These are phyloP conservation scores for Hygrophila difformis DNA, from an alignment of 257 asterid genomes.

Conservation along the genomic window DNA sequence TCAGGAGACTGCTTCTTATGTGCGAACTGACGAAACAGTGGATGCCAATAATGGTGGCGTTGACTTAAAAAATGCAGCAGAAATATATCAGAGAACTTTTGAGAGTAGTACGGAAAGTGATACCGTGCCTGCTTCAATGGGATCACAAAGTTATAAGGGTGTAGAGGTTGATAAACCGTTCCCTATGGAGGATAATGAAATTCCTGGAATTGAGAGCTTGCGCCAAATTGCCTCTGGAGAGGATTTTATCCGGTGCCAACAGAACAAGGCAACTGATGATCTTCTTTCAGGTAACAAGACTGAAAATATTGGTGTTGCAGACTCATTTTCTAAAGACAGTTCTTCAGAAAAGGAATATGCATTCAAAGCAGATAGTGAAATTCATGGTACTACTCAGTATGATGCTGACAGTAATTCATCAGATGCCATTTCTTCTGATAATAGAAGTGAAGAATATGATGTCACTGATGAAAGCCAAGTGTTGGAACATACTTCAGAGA, in stretches of 20 bases:
- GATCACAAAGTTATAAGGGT: constrained; percentile 24
- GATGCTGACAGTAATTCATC: constrained; percentile 14
- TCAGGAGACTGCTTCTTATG: constrained; percentile 27
- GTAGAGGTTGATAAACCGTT: constrained; percentile 21
- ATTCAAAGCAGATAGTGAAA: constrained; percentile 17
- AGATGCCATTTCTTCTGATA: constrained; percentile 20
- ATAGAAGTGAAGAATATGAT: constrained; percentile 18
- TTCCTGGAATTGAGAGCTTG: constrained; percentile 19
- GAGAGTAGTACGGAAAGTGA: constrained; percentile 19
- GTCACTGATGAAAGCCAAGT: constrained; percentile 13
- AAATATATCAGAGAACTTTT: constrained; percentile 20
- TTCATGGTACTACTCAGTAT: constrained; percentile 19
- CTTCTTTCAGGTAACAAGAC: constrained; percentile 22
- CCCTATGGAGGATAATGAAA: constrained; percentile 21
- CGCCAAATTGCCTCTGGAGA: constrained; percentile 38
- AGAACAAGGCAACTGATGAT: constrained; percentile 23
- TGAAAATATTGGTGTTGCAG: constrained; percentile 16
- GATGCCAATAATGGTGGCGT: constrained; percentile 19
- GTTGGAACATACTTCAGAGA: constrained; percentile 29
- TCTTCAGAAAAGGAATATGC: constrained; percentile 24
- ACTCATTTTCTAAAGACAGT: constrained; percentile 19
- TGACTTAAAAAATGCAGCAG: constrained; percentile 23
- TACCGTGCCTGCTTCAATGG: constrained; percentile 16
- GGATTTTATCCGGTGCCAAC: constrained; percentile 20
- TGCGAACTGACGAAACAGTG: constrained; percentile 25